phyloP scores from a whole-genome alignment of 225 moss, liverwort and hornwort species.

The Rhytidiadelphus loreus region DNA sequence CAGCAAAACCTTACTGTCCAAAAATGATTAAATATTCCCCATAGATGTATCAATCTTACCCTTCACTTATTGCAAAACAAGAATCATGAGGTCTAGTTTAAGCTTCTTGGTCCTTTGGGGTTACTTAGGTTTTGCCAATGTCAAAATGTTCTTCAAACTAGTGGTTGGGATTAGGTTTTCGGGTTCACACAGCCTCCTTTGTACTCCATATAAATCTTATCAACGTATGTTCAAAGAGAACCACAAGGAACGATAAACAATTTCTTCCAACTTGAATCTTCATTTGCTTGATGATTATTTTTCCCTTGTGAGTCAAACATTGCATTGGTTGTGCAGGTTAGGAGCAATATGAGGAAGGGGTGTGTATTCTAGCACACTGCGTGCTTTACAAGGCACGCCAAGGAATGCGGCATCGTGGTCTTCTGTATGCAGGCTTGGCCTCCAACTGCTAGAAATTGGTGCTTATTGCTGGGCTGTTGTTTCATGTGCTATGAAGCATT shows the following conservation, averaged over 20 bases:
- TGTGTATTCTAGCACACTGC: constrained; percentile 40
- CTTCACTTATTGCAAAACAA: background rate
- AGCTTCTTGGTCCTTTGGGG: background rate
- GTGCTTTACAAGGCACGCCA: constrained; percentile 29
- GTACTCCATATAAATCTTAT: background rate
- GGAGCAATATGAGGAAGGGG: constrained; percentile 45
- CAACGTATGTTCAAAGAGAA: background rate
- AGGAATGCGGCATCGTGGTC: background rate
- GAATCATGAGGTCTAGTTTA: background rate
- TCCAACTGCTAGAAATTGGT: constrained; percentile 58
- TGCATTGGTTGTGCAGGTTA: constrained; percentile 23
- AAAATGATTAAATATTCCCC: background rate
- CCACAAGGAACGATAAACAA: background rate
- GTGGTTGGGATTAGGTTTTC: background rate
- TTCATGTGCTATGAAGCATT: constrained; percentile 58
- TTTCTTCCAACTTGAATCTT: background rate
- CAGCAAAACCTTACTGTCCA: fast-evolving
- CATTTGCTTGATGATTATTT: background rate
- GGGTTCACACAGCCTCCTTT: background rate
- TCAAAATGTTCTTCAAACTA: background rate
- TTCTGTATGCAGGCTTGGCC: background rate
- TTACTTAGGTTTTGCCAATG: background rate
- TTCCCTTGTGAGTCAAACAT: background rate
- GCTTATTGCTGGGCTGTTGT: constrained; percentile 55
- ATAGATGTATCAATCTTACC: background rate